Evolutionary conservation across 306 rosid genomes (phyloP).

Genomic region (Malus orientalis): DNA sequence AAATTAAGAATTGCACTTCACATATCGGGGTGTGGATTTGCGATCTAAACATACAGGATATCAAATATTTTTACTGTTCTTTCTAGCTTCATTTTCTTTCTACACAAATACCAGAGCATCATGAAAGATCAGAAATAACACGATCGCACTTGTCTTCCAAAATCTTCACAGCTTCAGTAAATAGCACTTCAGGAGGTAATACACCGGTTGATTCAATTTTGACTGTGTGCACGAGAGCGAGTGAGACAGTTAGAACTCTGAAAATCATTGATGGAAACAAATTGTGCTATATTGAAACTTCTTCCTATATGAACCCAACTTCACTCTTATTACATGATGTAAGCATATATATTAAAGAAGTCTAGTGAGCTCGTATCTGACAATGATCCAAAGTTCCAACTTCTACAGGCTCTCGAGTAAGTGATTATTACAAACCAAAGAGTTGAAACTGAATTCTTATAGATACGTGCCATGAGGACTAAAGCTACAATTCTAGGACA

Average conservation of each 20-base stretch:
- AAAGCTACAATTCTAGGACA: background rate
- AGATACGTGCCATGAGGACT: background rate
- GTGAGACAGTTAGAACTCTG: background rate
- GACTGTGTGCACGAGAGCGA: conserved; percentile 31
- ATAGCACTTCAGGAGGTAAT: conserved; percentile 67
- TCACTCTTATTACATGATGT: background rate
- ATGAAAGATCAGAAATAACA: conserved; percentile 74
- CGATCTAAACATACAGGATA: background rate
- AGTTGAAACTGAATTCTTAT: background rate
- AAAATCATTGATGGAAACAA: background rate
- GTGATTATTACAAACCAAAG: background rate
- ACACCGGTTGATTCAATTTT: conserved; percentile 86
- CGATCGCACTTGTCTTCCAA: conserved; percentile 94
- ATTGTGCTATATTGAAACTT: background rate
- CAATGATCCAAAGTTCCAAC: background rate
- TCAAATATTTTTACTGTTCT: background rate
- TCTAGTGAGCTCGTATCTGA: background rate
- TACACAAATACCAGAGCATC: conserved; percentile 7
- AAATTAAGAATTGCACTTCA: background rate
- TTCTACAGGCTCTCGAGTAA: background rate
- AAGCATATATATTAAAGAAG: background rate
- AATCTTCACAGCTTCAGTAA: conserved; percentile 89
- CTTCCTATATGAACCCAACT: background rate
- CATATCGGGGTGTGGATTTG: background rate
- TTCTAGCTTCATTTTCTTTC: background rate